Evolutionary conservation across 306 rosid species (phyloP).

Genomic region (Malus sylvestris): DNA sequence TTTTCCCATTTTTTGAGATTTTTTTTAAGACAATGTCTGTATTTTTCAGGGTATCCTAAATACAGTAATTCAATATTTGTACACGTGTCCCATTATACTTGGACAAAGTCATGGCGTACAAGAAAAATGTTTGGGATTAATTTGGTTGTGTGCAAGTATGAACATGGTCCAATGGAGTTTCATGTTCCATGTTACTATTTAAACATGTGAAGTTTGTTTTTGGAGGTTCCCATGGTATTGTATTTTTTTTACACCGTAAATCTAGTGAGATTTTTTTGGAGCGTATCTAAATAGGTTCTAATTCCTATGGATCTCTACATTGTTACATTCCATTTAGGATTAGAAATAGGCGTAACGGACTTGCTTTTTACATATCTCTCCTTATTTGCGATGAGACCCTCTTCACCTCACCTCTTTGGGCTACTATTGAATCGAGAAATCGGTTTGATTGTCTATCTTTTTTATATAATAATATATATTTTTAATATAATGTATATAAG

Average conservation of each 20-base stretch:
- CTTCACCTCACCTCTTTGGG: too few species aligned
- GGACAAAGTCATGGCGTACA: background rate
- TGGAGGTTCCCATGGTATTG: background rate
- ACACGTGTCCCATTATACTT: conserved; percentile 11
- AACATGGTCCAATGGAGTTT: background rate
- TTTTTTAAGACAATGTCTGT: conserved; percentile 3
- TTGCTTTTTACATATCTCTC: too few species aligned
- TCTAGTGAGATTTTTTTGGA: background rate
- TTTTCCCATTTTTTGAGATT: background rate
- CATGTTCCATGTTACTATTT: background rate
- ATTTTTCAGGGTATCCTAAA: conserved; percentile 24
- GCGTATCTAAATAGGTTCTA: too few species aligned
- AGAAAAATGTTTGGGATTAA: background rate
- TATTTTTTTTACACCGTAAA: background rate
- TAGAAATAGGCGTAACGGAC: too few species aligned
- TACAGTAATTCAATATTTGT: background rate
- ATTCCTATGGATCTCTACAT: too few species aligned
- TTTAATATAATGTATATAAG: too few species aligned
- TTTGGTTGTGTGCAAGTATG: background rate
- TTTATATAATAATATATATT: too few species aligned
- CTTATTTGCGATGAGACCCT: too few species aligned
- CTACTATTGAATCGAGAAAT: too few species aligned
- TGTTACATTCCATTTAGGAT: too few species aligned
- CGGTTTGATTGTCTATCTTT: too few species aligned
- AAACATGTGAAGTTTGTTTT: background rate